Percentiles rank a stretch among this genome's conserved stretches.
Conservation (phyloP, 169 alveolate genomes). For the Amoebophrya sp. region DNA sequence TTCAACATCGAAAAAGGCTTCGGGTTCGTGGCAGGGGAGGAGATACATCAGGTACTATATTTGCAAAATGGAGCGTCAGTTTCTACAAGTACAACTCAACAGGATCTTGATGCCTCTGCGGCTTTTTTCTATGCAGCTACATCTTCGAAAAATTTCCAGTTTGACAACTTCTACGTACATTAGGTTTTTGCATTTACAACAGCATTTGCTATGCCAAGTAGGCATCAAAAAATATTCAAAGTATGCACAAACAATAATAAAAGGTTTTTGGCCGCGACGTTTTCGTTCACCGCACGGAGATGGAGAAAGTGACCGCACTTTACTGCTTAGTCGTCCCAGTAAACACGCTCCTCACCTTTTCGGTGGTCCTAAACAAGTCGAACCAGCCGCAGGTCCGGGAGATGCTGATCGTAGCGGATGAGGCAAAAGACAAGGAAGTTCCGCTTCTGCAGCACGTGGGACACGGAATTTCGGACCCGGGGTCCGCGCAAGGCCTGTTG, state of each 20-base stretch:
- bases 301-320: not conserved
- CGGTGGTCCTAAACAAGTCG: not conserved
- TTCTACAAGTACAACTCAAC: no score
- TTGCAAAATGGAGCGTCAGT: not conserved
- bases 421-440: not conserved
- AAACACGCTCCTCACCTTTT: not conserved
- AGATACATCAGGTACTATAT: not conserved
- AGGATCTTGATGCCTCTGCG: no score
- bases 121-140: no score
- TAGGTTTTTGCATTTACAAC: not conserved
- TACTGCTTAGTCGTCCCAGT: not conserved
- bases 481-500: no score
- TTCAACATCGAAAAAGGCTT: not conserved
- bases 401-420: not conserved
- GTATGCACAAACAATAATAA: not conserved
- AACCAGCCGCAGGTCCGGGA: not conserved
- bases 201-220: not conserved
- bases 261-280: constrained; percentile 3
- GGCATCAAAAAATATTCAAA: no score
- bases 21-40: constrained; percentile 16
- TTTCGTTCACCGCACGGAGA: not conserved
- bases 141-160: not conserved
- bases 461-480: no score
- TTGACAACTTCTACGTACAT: not conserved
- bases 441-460: not conserved